phyloP scores from a whole-genome alignment of 2,329 filamentous ascomycete species.

The Sarocladium brachiariae region DNA sequence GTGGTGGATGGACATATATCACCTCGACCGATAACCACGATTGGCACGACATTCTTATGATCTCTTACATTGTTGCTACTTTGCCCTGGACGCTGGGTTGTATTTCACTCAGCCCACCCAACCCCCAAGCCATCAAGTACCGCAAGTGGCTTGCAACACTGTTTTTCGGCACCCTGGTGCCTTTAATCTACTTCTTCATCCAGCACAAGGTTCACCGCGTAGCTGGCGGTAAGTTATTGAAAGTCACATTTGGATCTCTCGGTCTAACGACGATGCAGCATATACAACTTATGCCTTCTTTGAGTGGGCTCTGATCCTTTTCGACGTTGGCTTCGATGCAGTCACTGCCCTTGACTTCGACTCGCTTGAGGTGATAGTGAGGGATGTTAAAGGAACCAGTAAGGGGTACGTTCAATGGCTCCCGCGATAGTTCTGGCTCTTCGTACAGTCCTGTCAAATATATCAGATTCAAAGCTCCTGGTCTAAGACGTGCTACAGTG shows the following conservation, averaged over 20 bases:
- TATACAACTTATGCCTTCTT: slow-evolving; percentile 98
- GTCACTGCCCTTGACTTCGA: slow-evolving; percentile 90
- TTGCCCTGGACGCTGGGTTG: slow-evolving; percentile 94
- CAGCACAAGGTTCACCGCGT: slow-evolving; percentile 97
- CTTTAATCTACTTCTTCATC: slow-evolving; percentile 93
- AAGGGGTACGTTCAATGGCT: slow-evolving; percentile 99
- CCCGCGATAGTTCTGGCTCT: slow-evolving; percentile 62
- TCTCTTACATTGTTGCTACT: slow-evolving; percentile 90
- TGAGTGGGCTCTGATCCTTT: slow-evolving; percentile 90
- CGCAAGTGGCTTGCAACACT: slow-evolving; percentile 74
- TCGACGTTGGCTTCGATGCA: slow-evolving; percentile 94
- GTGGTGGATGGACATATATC: slow-evolving; percentile 96
- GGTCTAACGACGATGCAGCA: slow-evolving; percentile 45
- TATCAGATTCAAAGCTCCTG: slow-evolving; percentile 16
- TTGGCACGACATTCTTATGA: slow-evolving; percentile 99
- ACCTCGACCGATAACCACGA: slow-evolving; percentile 97
- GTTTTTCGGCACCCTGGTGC: slow-evolving; percentile 88
- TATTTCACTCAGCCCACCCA: slow-evolving; percentile 78
- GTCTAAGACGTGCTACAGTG: slow-evolving; percentile 32
- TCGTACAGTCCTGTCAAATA: slow-evolving; percentile 26
- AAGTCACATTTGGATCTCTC: neutral
- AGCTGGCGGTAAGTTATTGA: slow-evolving; percentile 66
- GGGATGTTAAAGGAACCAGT: slow-evolving; percentile 81
- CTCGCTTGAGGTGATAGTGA: slow-evolving; percentile 79
- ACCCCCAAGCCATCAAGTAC: slow-evolving; percentile 76